These are phyloP conservation scores for Huntiella abstrusa DNA, from an alignment of 2,329 filamentous ascomycete species.

Conservation along the genomic window DNA sequence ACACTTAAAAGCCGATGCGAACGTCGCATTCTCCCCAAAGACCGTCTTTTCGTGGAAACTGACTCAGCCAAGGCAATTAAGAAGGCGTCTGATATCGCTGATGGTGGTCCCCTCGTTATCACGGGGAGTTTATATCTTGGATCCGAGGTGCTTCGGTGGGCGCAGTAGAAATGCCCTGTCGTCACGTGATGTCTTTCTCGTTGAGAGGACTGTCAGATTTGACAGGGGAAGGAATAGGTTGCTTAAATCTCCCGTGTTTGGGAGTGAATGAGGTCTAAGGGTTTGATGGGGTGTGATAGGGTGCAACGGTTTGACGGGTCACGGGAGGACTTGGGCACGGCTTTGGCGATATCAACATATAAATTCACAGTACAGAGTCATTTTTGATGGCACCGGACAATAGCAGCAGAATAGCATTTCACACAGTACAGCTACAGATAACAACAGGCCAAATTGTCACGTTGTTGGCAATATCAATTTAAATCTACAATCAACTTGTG, in stretches of 20 bases:
- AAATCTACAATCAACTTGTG: neutral
- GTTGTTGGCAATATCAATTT: neutral
- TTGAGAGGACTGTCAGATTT: too few relatives aligned
- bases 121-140: slow-evolving; percentile 24
- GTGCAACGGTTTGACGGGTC: neutral
- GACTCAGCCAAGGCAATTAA: slow-evolving; percentile 8
- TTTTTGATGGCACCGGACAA: neutral
- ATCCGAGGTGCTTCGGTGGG: slow-evolving; percentile 10
- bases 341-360: neutral
- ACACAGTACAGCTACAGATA: neutral
- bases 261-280: too few relatives aligned
- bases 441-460: neutral
- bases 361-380: neutral
- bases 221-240: too few relatives aligned
- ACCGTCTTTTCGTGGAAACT: slow-evolving; percentile 2
- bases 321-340: neutral
- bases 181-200: neutral
- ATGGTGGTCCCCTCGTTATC: slow-evolving; percentile 19
- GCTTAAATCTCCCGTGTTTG: too few relatives aligned
- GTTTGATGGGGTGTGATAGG: neutral
- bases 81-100: slow-evolving; percentile 6
- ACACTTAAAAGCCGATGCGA: slow-evolving; percentile 7
- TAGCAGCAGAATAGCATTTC: slow-evolving; percentile 1
- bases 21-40: slow-evolving; percentile 7
- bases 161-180: neutral